Base-by-base conservation (phyloP, 371 early-diverging fungal species). In the Mortierella sp. region DNA sequence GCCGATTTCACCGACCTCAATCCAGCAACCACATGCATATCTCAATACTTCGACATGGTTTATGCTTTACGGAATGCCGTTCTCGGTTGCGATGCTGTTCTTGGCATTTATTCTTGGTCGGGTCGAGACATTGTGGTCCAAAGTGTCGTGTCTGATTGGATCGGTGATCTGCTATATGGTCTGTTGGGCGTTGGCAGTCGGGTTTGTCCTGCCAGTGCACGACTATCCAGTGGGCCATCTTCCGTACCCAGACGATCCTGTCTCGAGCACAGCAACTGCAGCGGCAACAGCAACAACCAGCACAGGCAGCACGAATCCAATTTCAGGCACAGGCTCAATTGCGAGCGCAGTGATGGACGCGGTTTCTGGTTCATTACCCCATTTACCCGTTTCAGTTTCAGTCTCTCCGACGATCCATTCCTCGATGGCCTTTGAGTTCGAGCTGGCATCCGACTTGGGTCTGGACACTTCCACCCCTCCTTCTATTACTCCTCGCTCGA, bases 11-110 rank as follows among this genome's bases (percentile, higher is more conserved):
- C n/a, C n/a, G n/a, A n/a, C 40, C 31, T 40, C 66, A 31, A 31
- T 50, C 50, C 68, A 48, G 14, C 50, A 72, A 11, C 19, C 48
- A 48, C 63, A 47, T 19, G 29, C 41, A 1, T 64, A 66, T 22
- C 50, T 65, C 52, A 70, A 48, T 24, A 65, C 73, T 16, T 65
- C 70, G 4, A 45, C 66, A 11, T 74, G 79, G 70, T 61, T 71
- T 31, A 63, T 70, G 66, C 52, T 74, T n/a, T 79, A 74, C 22
- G 79, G 71, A 16, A 34, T 74, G 26, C 79, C 74, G 7, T 79
- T 79, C 67, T 66, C 74, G 40, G 61, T 70, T 1, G 66, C 70
- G 4, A 66, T 69, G 41, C 50, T 74, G 29, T 66, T 79, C 24
- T 48, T 73, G 70, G 66, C 74, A 9, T 41, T 79, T 34, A 58